Conservation (phyloP, 2,329 filamentous ascomycete genomes). For the Alternaria rosae region DNA sequence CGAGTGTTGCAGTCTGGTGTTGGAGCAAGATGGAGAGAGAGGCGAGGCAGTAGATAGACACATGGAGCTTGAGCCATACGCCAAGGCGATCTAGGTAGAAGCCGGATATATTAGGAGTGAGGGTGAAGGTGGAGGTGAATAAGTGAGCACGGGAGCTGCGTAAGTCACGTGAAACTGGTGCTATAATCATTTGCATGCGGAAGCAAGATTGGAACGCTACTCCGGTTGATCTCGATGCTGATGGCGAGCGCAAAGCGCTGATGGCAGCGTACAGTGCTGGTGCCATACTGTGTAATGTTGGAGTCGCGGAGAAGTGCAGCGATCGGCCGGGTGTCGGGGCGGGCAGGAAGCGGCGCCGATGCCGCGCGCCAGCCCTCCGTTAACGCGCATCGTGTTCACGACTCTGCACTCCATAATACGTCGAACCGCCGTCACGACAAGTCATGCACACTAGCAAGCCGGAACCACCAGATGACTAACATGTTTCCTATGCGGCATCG, state of each 20-base stretch:
- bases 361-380: background rate
- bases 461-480: fast-evolving
- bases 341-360: background rate
- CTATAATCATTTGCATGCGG: background rate
- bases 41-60: background rate
- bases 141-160: background rate
- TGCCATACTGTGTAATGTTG: background rate
- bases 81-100: background rate
- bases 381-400: background rate
- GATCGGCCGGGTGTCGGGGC: background rate
- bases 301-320: background rate
- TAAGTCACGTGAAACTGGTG: background rate
- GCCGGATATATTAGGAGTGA: background rate
- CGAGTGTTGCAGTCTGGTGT: background rate
- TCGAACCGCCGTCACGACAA: fast-evolving
- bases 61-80: background rate
- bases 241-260: background rate
- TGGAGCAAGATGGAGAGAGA: background rate
- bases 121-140: background rate
- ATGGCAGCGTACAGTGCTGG: background rate
- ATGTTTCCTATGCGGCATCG: fast-evolving
- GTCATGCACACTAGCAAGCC: background rate
- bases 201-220: background rate
- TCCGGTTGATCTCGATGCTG: background rate
- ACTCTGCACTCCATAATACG: background rate